Percentiles rank a stretch among this genome's conserved stretches.
phyloP scores from a whole-genome alignment of 805 yeast genomes.

The Sugiyamaella mastotermitis region DNA sequence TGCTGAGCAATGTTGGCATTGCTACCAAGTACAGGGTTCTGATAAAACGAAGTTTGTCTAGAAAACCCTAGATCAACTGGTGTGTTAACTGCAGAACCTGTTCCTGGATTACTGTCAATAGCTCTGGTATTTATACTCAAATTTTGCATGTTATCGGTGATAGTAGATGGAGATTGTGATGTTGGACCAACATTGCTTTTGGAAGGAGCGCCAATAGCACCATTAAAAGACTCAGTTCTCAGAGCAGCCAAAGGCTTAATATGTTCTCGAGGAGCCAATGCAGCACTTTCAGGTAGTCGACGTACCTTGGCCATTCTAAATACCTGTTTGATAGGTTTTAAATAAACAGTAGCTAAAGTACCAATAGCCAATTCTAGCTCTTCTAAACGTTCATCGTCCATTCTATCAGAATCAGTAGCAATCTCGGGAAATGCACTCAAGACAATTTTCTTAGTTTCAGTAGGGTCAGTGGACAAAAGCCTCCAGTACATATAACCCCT shows the following conservation, averaged over 20 bases:
- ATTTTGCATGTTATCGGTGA: neutral
- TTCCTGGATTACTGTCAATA: neutral
- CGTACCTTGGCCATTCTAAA: conserved; percentile 59
- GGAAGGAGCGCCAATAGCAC: neutral
- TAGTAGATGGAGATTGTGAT: neutral
- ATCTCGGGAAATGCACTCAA: conserved; percentile 58
- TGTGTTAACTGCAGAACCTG: conserved; percentile 1
- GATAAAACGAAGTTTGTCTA: conserved; percentile 2
- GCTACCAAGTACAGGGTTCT: neutral
- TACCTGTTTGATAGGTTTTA: conserved; percentile 77
- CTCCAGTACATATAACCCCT: conserved; percentile 86
- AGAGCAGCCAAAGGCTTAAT: neutral
- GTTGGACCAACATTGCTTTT: neutral
- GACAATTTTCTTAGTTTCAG: conserved; percentile 47
- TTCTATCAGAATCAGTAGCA: conserved; percentile 56
- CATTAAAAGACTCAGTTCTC: neutral
- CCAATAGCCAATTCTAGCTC: conserved; percentile 82
- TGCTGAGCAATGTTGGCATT: neutral
- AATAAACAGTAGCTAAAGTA: conserved; percentile 71
- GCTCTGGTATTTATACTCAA: neutral
- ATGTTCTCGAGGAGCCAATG: conserved; percentile 31
- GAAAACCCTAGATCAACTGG: conserved; percentile 1
- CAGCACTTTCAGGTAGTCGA: conserved; percentile 45
- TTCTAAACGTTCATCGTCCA: conserved; percentile 66
- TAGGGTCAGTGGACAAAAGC: conserved; percentile 49